These are phyloP conservation scores for Kwoniella sp. DNA, from an alignment of 768 basidiomycete genomes.

Conservation along the genomic window DNA sequence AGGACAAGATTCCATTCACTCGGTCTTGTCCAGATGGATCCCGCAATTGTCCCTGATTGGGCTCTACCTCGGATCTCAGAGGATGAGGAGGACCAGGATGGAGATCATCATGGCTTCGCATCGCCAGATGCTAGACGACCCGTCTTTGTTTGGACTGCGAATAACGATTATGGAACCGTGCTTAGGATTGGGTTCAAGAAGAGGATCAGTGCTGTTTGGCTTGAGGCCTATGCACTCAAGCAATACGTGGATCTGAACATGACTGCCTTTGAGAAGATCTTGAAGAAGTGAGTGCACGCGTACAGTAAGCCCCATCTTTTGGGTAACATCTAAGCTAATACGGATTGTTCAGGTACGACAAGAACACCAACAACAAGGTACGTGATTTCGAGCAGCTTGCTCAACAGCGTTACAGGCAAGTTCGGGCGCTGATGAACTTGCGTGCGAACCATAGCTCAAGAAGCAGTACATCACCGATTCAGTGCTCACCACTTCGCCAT, in stretches of 20 bases:
- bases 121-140: conserved; percentile 56
- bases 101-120: conserved; percentile 37
- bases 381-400: too few relatives aligned
- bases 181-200: conserved; percentile 84
- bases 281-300: conserved; percentile 92
- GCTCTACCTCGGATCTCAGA: conserved; percentile 16
- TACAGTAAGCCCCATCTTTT: too few relatives aligned
- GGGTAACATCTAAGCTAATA: conserved; percentile 1
- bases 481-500: conserved; percentile 71
- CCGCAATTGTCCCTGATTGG: conserved; percentile 30
- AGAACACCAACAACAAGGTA: conserved; percentile 67
- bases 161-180: conserved; percentile 78
- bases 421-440: too few relatives aligned
- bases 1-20: conserved; percentile 31
- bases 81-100: conserved; percentile 28
- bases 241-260: conserved; percentile 90
- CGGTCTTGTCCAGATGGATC: conserved; percentile 51
- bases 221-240: conserved; percentile 71
- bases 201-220: conserved; percentile 78
- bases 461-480: conserved; percentile 71
- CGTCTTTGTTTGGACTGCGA: conserved; percentile 67
- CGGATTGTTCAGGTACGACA: conserved; percentile 74
- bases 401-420: too few relatives aligned
- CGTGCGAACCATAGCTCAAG: conserved; percentile 67
- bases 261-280: conserved; percentile 89